phyloP scores from a whole-genome alignment of 305 asterid species.

The Fraxinus dipetala region DNA sequence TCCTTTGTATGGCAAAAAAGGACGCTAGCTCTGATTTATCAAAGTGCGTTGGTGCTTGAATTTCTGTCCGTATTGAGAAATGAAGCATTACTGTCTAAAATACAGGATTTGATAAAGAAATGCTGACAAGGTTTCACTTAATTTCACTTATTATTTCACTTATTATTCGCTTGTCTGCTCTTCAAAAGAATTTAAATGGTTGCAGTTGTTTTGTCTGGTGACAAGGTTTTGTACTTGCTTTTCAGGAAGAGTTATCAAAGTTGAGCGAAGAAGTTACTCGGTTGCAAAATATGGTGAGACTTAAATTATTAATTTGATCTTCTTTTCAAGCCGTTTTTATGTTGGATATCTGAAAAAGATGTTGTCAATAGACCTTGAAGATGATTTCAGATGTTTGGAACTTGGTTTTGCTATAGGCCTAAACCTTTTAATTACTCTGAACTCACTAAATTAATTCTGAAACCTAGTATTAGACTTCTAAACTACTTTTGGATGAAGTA shows the following conservation, averaged over 20 bases:
- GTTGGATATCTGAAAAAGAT: neutral
- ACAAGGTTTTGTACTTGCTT: slow-evolving; percentile 21
- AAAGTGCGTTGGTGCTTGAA: neutral
- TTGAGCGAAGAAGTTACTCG: slow-evolving; percentile 53
- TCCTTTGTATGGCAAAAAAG: neutral
- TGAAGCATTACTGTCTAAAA: slow-evolving; percentile 3
- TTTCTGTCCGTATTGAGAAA: neutral
- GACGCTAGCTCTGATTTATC: neutral
- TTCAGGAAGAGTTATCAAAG: slow-evolving; percentile 80
- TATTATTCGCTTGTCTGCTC: neutral
- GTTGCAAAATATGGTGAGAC: slow-evolving; percentile 56
- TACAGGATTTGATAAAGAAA: neutral
- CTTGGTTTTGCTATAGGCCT: neutral
- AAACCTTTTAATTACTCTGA: neutral
- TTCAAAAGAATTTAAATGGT: neutral
- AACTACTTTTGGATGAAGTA: neutral
- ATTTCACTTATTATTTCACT: too few species aligned
- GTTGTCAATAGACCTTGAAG: neutral
- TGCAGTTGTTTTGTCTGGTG: slow-evolving; percentile 7
- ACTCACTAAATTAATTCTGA: neutral
- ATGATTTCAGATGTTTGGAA: neutral
- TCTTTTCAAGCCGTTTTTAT: slow-evolving; percentile 2
- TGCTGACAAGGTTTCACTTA: too few species aligned
- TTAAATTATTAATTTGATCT: slow-evolving; percentile 15
- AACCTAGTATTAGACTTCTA: neutral